Evolutionary conservation across 1,284 basidiomycete genomes (phyloP), one percentile per base, ranked within the genome.

Genomic region (Jaminaea rosea): DNA sequence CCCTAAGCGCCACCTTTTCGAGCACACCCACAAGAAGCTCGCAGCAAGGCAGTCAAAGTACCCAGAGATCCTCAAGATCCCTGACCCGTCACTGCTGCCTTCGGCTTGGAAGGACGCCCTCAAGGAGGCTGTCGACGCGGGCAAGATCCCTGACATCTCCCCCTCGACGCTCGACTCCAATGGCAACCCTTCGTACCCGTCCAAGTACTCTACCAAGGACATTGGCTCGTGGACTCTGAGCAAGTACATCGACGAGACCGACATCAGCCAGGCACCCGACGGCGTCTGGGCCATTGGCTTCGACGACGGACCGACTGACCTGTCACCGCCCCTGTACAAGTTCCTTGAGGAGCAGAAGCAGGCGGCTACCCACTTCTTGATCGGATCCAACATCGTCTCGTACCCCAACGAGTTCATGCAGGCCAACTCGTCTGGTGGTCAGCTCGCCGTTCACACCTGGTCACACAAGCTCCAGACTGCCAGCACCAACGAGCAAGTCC

Each of bases 341-440:
- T 88, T 86, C 70, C 76, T 89, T 46, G 59, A 78, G 56, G 49
- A 76, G n/a, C 79, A 87, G 52, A 79, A 82, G 49, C 41, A 50
- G 32, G 78, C 70, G 7, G 81, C 82, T 1, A 90, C 87, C 1
- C 87, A 89, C 72, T 90, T 89, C 71, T 80, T 87, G 77, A 89
- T 91, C 62, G 88, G 88, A 26, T 63, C 77, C 27, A 84, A 87
- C 66, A 84, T 90, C 58, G 65, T 84, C 27, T 53, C 73, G 46
- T 77, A 84, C 69, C 79, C 81, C 8, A 69, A 78, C 24, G 64
- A 79, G 44, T 86, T 88, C 73, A 55, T 75, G 50, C 64, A 72
- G 11, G 81, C 81, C 2, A 82, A 80, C 63, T 65, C 78, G 23
- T 71, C 76, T 44, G 66, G 78, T 24, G 67, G 71, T 60, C 85